phyloP scores from a whole-genome alignment of 371 early-diverging fungal genomes.

The Blakeslea trispora region DNA sequence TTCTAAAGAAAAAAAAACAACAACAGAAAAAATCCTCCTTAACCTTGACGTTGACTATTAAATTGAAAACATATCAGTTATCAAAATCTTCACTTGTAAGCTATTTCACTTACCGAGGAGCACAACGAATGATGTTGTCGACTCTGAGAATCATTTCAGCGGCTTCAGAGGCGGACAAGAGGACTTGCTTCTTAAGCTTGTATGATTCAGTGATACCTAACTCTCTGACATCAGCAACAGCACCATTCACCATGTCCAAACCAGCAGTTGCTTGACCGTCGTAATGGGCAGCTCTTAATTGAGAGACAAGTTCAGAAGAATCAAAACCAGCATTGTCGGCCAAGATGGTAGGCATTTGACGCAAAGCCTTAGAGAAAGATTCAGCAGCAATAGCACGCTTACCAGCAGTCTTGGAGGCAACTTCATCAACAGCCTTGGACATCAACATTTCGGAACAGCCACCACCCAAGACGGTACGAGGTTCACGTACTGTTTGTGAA shows the following conservation, averaged over 20 bases:
- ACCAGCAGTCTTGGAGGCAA: conserved; percentile 90
- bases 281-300: conserved; percentile 92
- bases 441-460: conserved; percentile 98
- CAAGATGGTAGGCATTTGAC: conserved; percentile 97
- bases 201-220: conserved; percentile 97
- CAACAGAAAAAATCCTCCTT: no score
- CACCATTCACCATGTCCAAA: conserved; percentile 89
- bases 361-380: conserved; percentile 95
- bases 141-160: conserved; percentile 99
- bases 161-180: conserved; percentile 97
- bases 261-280: conserved; percentile 83
- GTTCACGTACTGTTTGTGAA: conserved; percentile 94
- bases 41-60: no score
- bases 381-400: conserved; percentile 98
- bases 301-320: conserved; percentile 90
- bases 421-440: conserved; percentile 94
- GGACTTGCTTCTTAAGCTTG: conserved; percentile 97
- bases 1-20: no score
- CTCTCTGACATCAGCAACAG: conserved; percentile 83
- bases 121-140: conserved; percentile 98
- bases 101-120: conserved; percentile 78
- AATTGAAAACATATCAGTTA: no score
- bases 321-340: conserved; percentile 99
- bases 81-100: no score
- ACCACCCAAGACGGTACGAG: conserved; percentile 97